Percentiles rank a stretch among this genome's conserved stretches.
These are phyloP conservation scores for Nicotiana noctiflora DNA, from an alignment of 257 asterid genomes.

Conservation along the genomic window DNA sequence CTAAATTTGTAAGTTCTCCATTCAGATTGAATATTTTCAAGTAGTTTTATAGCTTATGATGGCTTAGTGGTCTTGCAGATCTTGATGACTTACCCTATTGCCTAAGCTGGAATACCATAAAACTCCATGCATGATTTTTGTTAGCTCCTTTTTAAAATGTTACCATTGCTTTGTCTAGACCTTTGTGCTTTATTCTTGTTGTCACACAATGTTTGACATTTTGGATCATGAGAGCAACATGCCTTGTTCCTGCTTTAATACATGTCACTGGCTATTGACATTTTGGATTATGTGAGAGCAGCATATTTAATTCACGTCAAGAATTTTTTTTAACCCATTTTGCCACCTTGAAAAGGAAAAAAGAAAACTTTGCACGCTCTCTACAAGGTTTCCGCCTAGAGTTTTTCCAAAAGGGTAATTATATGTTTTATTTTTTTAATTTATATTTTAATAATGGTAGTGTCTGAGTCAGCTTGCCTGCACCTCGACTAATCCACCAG, in stretches of 20 bases:
- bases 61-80: not conserved
- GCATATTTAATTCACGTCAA: not conserved
- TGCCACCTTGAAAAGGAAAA: too few relatives aligned
- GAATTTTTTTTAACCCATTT: not conserved
- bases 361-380: not conserved
- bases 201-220: not conserved
- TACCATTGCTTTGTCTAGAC: not conserved
- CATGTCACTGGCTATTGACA: too few relatives aligned
- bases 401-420: too few relatives aligned
- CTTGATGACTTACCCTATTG: not conserved
- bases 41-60: not conserved
- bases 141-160: not conserved
- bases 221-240: not conserved
- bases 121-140: not conserved
- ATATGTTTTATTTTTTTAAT: too few relatives aligned
- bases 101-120: not conserved
- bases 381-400: too few relatives aligned
- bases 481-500: too few relatives aligned
- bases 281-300: not conserved
- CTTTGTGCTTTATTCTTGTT: not conserved
- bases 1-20: conserved; percentile 60
- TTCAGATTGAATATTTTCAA: not conserved
- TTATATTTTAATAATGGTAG: too few relatives aligned
- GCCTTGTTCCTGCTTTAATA: too few relatives aligned
- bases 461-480: too few relatives aligned